Evolutionary conservation across 208 protist genomes (phyloP), one percentile per base, ranked within the genome.

Genomic region (Acanthamoeba lenticulata): DNA sequence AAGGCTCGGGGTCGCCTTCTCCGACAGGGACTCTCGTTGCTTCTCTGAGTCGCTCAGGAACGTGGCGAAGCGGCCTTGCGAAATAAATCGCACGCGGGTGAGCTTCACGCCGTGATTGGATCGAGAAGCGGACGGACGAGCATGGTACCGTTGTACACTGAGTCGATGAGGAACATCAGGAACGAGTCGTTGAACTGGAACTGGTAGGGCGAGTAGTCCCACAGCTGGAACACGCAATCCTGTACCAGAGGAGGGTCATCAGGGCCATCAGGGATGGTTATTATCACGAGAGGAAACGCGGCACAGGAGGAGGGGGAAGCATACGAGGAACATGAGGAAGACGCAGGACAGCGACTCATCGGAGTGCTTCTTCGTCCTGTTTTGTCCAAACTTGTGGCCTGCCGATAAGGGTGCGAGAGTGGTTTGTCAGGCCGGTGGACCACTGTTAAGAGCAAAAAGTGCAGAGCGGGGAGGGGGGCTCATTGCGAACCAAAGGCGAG

Each of bases 401-500:
- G 47, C 24, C 15, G 44, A 27, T 85, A 49, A 19, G 45, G 5
- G 45, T 49, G 45, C 45, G 45, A 85, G 5, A 24, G 27, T 55
- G 21, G n/a, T 79, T n/a, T n/a, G n/a, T n/a, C n/a, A n/a, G n/a
- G n/a, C n/a, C n/a, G n/a, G n/a, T n/a, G n/a, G 15, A 79, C 17
- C 13, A 40, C 17, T 44, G 24, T 65, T 13, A 79, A 29, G n/a
- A n/a, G n/a, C n/a, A n/a, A n/a, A 21, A 74, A 27, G 24, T 85
- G 19, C 27, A n/a, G 13, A 24, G 74, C 19, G 29, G 24, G 44
- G 44, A 32, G 29, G 29, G 27, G 27, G 15, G 38, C 34, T 15
- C 7, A 42, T 65, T 29, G 13, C 13, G 65, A 19, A 91, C 98
- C 98, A 92, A 97, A 98, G 21, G 91, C 29, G 29, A 98, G 36